Conservation (phyloP, 306 rosid species). For the Arachis hypogaea region DNA sequence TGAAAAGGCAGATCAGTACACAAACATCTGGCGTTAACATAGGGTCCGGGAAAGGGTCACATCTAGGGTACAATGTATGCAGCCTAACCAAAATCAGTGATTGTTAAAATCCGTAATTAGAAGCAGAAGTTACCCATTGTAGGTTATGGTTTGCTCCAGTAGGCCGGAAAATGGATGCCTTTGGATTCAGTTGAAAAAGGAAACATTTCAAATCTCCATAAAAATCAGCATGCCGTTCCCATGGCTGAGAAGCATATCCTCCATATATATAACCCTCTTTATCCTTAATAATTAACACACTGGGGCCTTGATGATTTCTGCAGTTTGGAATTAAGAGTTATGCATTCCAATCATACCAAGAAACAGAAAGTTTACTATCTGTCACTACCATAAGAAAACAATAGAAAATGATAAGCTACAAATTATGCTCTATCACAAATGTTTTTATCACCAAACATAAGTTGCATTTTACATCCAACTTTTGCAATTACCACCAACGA, state of each 20-base stretch:
- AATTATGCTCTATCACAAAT: slow-evolving; percentile 4
- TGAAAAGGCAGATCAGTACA: background rate
- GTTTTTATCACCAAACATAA: slow-evolving; percentile 14
- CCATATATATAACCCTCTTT: slow-evolving; percentile 81
- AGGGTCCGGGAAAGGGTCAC: too few species aligned
- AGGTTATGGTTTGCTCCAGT: slow-evolving; percentile 83
- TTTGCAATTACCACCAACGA: background rate
- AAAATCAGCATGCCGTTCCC: slow-evolving; percentile 92
- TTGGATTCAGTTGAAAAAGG: slow-evolving; percentile 79
- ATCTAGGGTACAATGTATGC: too few species aligned
- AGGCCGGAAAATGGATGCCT: slow-evolving; percentile 75
- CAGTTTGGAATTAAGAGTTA: slow-evolving; percentile 48
- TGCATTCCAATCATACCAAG: slow-evolving; percentile 40
- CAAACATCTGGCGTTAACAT: too few species aligned
- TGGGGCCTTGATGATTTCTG: slow-evolving; percentile 85
- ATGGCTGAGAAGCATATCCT: slow-evolving; percentile 90
- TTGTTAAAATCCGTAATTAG: slow-evolving; percentile 4
- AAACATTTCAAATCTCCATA: slow-evolving; percentile 87
- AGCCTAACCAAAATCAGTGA: background rate
- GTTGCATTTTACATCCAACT: slow-evolving; percentile 3
- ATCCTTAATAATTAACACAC: slow-evolving; percentile 78
- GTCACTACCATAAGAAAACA: slow-evolving; percentile 12
- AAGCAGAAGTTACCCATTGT: slow-evolving; percentile 79
- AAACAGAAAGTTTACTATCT: slow-evolving; percentile 33
- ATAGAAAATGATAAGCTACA: slow-evolving; percentile 14